phyloP scores from a whole-genome alignment of 768 basidiomycete species.

The Pluteus cervinus region DNA sequence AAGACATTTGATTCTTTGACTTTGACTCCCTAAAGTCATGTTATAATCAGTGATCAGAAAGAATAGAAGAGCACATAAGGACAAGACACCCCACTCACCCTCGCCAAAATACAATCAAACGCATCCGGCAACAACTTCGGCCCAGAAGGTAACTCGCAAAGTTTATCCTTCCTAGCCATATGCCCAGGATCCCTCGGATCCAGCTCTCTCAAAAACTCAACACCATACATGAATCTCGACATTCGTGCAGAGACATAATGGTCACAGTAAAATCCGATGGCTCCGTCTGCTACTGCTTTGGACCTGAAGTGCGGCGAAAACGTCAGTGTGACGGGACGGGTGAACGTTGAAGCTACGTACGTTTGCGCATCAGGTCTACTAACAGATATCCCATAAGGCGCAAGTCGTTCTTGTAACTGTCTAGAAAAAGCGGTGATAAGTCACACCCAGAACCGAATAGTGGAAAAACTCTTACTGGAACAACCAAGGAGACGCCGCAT shows the following conservation, averaged over 20 bases:
- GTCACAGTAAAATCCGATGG: slow-evolving; percentile 80
- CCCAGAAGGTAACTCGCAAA: slow-evolving; percentile 73
- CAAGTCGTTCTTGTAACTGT: slow-evolving; percentile 67
- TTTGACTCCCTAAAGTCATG: slow-evolving; percentile 46
- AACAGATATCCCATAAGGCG: slow-evolving; percentile 49
- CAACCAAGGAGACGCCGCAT: slow-evolving; percentile 78
- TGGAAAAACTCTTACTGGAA: slow-evolving; percentile 33
- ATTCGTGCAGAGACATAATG: slow-evolving; percentile 79
- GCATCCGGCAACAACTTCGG: slow-evolving; percentile 76
- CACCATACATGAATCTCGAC: slow-evolving; percentile 79
- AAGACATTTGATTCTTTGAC: slow-evolving; percentile 82
- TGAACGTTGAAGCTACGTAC: slow-evolving; percentile 29
- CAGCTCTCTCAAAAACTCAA: slow-evolving; percentile 68
- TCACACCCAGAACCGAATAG: neutral
- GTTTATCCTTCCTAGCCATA: slow-evolving; percentile 50
- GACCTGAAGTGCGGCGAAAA: slow-evolving; percentile 40
- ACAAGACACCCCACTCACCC: slow-evolving; percentile 36
- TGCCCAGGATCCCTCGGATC: slow-evolving; percentile 65
- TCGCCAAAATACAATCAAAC: slow-evolving; percentile 72
- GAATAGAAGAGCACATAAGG: slow-evolving; percentile 1
- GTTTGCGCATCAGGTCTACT: slow-evolving; percentile 78
- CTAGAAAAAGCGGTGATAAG: slow-evolving; percentile 12
- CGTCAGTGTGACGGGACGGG: neutral
- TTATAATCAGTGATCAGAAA: slow-evolving; percentile 4
- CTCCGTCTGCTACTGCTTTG: slow-evolving; percentile 81